Evolutionary conservation across 306 rosid species (phyloP).

Genomic region (Rubus parviflorus): DNA sequence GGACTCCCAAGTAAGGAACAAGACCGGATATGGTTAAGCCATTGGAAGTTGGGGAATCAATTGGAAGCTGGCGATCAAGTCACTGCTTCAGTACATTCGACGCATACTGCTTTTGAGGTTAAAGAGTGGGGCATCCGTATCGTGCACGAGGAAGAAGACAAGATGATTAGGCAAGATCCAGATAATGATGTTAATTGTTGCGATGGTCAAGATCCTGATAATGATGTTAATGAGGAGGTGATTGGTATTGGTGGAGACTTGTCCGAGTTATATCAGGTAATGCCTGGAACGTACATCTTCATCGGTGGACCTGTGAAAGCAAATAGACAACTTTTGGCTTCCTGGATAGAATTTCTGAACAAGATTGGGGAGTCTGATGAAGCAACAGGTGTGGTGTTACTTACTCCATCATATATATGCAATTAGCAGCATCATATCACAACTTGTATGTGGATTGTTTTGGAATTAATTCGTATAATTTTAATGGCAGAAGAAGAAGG

Average conservation of each 20-base stretch:
- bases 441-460: too few species aligned
- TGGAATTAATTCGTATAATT: too few species aligned
- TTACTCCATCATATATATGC: too few species aligned
- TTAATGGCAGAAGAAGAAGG: too few species aligned
- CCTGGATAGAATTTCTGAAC: too few species aligned
- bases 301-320: too few species aligned
- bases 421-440: too few species aligned
- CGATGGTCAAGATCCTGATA: not conserved
- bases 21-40: conserved; percentile 1
- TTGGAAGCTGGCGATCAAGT: conserved; percentile 5
- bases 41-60: not conserved
- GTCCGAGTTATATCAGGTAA: not conserved
- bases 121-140: not conserved
- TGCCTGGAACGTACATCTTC: too few species aligned
- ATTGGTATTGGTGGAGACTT: not conserved
- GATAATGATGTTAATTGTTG: not conserved
- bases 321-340: too few species aligned
- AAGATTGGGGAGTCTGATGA: too few species aligned
- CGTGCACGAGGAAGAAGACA: not conserved
- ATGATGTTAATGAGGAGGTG: not conserved
- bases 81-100: too few species aligned
- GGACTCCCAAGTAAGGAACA: not conserved
- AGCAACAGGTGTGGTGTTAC: too few species aligned
- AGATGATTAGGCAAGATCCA: not conserved
- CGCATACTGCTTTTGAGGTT: not conserved